Evolutionary conservation across 257 asterid species (phyloP).

Genomic region (Scutellaria baicalensis): DNA sequence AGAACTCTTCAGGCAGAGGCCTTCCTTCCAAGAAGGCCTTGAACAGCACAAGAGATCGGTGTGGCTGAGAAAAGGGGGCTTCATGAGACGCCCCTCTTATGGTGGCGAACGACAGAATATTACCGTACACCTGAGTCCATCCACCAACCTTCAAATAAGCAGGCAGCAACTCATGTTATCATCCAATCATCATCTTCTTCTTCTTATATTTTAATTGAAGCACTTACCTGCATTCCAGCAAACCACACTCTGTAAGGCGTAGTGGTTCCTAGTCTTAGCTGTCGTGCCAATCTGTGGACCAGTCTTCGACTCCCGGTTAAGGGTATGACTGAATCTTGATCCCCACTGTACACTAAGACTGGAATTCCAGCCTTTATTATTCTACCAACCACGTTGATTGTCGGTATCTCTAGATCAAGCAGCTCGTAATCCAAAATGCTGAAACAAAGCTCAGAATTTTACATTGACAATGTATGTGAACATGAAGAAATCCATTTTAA

Average conservation of each 20-base stretch:
- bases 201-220: neutral
- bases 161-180: too few relatives aligned
- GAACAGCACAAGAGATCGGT: slow-evolving; percentile 67
- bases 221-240: slow-evolving; percentile 65
- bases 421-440: slow-evolving; percentile 66
- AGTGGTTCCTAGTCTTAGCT: slow-evolving; percentile 34
- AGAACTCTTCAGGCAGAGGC: slow-evolving; percentile 55
- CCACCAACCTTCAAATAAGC: too few relatives aligned
- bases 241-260: slow-evolving; percentile 75
- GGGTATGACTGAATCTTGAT: slow-evolving; percentile 87
- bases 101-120: slow-evolving; percentile 58
- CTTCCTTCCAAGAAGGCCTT: slow-evolving; percentile 65
- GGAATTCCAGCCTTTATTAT: slow-evolving; percentile 60
- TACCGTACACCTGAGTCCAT: slow-evolving; percentile 64
- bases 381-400: slow-evolving; percentile 49
- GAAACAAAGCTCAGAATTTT: too few relatives aligned
- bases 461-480: too few relatives aligned
- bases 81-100: slow-evolving; percentile 81
- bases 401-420: slow-evolving; percentile 67
- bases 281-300: slow-evolving; percentile 48
- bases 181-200: neutral
- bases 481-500: too few relatives aligned
- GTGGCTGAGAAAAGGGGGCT: slow-evolving; percentile 83
- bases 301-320: slow-evolving; percentile 65
- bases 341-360: slow-evolving; percentile 73